Evolutionary conservation across 805 yeast genomes (phyloP), one percentile per base, ranked within the genome.

Genomic region (Barnettozyma pratensis): DNA sequence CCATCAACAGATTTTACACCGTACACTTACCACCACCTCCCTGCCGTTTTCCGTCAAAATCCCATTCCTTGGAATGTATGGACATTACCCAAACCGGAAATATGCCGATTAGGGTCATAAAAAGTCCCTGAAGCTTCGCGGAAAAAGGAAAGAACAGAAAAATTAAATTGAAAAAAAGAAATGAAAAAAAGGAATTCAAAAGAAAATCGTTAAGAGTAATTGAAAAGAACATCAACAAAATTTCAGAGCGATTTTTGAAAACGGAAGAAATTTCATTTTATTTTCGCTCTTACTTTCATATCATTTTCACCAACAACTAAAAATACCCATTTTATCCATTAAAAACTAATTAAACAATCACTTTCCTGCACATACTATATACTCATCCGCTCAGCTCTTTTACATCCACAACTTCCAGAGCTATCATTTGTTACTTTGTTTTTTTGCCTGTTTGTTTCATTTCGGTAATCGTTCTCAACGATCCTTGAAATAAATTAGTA

Each of bases 221-320:
- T 28, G 14, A 35, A 45, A 45, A 36, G 32, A 45, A 46, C 40
- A 42, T 35, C 38, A 46, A 46, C 44, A 46, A 37, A 44, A 45
- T 43, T 44, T 26, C 27, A n/a, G 35, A 27, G 14, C 35, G 31
- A 28, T 19, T n/a, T 34, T 34, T 10, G 9, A 34, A 26, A 11
- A 31, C 5, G 19, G 19, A 19, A 19, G 19, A 19, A 19, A 19
- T 19, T 19, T 19, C 19, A 19, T 19, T 25, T 41, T 9, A 6
- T 25, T 32, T 26, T 31, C 38, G 6, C 36, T 31, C 19, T 19
- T 19, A 19, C 19, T 41, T 39, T 39, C 12, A 26, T n/a, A 7
- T 12, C 9, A 11, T 31, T 7, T 19, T 32, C n/a, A 14, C n/a
- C 11, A 14, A 31, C 19, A 19, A 19, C 19, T 19, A 19, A 19